These are phyloP conservation scores for Botryosphaeria dothidea DNA, from an alignment of 2,329 filamentous ascomycete species.

Conservation along the genomic window DNA sequence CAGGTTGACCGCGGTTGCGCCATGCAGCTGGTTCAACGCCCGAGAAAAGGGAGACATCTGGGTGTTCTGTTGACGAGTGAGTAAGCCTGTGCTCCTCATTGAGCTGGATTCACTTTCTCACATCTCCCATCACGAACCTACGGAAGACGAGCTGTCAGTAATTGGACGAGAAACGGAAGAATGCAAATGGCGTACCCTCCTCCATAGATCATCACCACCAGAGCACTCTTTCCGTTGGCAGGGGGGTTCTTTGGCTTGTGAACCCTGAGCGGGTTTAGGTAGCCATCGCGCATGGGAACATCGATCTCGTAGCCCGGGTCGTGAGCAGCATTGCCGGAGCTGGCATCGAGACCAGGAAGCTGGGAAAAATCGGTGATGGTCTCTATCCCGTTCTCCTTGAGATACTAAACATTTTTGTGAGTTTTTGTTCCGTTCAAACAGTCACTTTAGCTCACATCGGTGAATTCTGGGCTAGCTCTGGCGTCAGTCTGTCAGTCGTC, in stretches of 20 bases:
- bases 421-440: neutral
- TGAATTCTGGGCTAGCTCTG: neutral
- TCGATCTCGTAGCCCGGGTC: neutral
- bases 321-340: neutral
- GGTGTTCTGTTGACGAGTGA: neutral
- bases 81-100: neutral
- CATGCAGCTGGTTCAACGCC: neutral
- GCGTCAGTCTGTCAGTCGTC: neutral
- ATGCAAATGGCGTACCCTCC: neutral
- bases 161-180: neutral
- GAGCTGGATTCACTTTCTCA: neutral
- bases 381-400: neutral
- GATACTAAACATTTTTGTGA: neutral
- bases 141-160: neutral
- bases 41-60: neutral
- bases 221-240: neutral
- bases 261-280: neutral
- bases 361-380: neutral
- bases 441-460: neutral
- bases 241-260: neutral
- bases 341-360: neutral
- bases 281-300: conserved; percentile 7
- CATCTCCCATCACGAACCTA: neutral
- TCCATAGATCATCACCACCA: neutral
- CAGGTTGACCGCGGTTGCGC: neutral